A percentile compares a stretch with the other conserved stretches of the same genome.
Conservation (phyloP, 805 yeast species). For the Candida loeiensis region DNA sequence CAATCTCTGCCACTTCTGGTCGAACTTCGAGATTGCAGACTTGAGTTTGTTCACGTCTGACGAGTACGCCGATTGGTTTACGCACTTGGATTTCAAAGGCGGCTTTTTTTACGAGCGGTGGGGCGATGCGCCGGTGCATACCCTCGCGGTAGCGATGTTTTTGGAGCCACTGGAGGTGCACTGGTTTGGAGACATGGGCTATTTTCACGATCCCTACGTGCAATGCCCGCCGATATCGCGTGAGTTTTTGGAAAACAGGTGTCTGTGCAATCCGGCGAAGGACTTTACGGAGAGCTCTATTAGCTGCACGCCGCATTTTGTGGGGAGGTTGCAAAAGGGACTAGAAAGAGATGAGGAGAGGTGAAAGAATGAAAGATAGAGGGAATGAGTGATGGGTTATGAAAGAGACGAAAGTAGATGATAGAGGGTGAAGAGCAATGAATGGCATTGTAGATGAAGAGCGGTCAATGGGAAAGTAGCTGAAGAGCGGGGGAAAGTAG, state of each 20-base stretch:
- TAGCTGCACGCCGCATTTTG: conserved; percentile 14
- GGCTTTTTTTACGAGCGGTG: conserved; percentile 88
- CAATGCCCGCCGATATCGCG: conserved; percentile 7
- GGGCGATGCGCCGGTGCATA: conserved; percentile 93
- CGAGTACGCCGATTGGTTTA: conserved; percentile 61
- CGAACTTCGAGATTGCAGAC: conserved; percentile 81
- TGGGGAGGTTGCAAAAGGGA: background rate
- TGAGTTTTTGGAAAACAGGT: conserved; percentile 4
- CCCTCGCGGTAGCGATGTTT: conserved; percentile 67
- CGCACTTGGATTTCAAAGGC: conserved; percentile 61
- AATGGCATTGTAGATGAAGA: too few species aligned
- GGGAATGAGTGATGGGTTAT: too few species aligned
- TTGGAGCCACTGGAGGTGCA: conserved; percentile 67
- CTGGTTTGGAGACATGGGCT: conserved; percentile 86
- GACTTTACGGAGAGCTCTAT: conserved; percentile 5
- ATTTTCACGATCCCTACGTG: conserved; percentile 42
- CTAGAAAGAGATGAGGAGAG: background rate
- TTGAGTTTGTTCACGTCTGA: conserved; percentile 74
- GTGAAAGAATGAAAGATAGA: background rate
- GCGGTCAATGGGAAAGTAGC: too few species aligned
- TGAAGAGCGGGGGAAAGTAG: too few species aligned
- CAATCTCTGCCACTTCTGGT: conserved; percentile 85
- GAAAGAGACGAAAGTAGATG: too few species aligned
- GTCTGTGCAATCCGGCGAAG: conserved; percentile 10
- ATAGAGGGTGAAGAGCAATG: too few species aligned